A percentile compares a stretch with the other conserved stretches of the same genome.
These are phyloP conservation scores for Russula sp. DNA, from an alignment of 768 basidiomycete genomes.

Conservation along the genomic window DNA sequence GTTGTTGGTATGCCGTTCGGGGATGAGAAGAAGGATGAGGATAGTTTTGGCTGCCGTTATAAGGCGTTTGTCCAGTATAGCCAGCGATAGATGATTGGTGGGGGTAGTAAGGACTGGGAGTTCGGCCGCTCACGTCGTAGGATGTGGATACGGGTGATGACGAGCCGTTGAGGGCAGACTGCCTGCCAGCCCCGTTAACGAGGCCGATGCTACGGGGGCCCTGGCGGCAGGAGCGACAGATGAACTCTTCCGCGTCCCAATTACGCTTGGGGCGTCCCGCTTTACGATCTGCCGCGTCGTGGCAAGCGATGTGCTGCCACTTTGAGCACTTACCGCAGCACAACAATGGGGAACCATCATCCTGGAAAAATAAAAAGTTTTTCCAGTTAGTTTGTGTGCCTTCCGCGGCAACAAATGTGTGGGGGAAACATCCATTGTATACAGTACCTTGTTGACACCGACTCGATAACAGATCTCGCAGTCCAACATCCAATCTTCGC, in stretches of 20 bases:
- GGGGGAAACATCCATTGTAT: constrained; percentile 24
- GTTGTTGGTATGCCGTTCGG: constrained; percentile 2
- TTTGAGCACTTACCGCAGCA: constrained; percentile 74
- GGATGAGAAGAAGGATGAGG: neutral
- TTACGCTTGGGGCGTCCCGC: constrained; percentile 63
- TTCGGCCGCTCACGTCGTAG: constrained; percentile 1
- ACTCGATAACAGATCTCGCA: constrained; percentile 77
- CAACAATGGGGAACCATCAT: constrained; percentile 71
- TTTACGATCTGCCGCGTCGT: constrained; percentile 60
- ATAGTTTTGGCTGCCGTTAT: neutral
- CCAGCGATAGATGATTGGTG: neutral
- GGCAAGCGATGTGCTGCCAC: constrained; percentile 90
- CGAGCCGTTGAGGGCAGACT: constrained; percentile 8
- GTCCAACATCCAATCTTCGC: constrained; percentile 77
- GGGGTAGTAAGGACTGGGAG: constrained; percentile 11
- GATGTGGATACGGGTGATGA: neutral
- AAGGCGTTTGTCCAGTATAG: constrained; percentile 6
- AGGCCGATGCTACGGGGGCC: neutral
- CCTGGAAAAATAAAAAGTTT: constrained; percentile 36
- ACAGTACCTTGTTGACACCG: constrained; percentile 60
- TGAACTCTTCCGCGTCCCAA: constrained; percentile 83
- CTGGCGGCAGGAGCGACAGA: constrained; percentile 52
- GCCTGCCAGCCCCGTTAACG: neutral
- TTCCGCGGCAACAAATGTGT: neutral
- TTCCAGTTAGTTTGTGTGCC: neutral